Base-by-base conservation (phyloP, 1,284 basidiomycete species). In the Termitomyces sp. region DNA sequence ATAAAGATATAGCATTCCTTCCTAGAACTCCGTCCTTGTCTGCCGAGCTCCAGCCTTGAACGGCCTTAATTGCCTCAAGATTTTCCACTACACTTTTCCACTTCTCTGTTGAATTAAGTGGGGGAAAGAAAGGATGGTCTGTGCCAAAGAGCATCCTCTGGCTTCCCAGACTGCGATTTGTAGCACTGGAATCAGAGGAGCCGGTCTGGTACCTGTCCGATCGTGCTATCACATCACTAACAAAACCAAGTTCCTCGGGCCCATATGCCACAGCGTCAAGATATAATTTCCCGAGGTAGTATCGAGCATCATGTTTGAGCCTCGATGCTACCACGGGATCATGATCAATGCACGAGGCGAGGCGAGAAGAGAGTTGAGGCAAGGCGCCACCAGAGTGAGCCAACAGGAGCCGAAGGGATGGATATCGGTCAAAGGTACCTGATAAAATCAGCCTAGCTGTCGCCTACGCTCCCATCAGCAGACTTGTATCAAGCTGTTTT, bases 91-190 rank as follows among this genome's bases (percentile, higher is more conserved):
- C 90, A 62, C 88, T 91, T 69, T 74, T 80, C 92, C 92, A 92
- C 64, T 83, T 89, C 59, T 84, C 84, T 40, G 77, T 78, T 39
- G 76, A 73, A 48, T 74, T 73, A 33, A 93, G 75, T 5, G 91
- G 91, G 4, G 91, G 91, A 73, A 94, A 94, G 76, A 94, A 94
- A 1, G 92, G 92, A 67, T 93, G 89, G 64, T 94, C 92, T 17
- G 92, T 94, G 7, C 92, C 91, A 64, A 91, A 93, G 46, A 93
- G 64, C 76, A 94, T 82, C 60, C 82, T 74, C 53, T 73, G 71
- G 56, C 81, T 84, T 44, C 81, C 81, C 51, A 67, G 44, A 55
- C 69, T 70, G 54, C 74, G 68, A 54, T 72, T 67, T 46, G 70
- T 62, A 12, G 64, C 60, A 8, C 60, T 55, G 13, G 67, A 56